Evolutionary conservation across 805 yeast genomes (phyloP), one percentile per base, ranked within the genome.

Genomic region (Wickerhamomyces tratensis): DNA sequence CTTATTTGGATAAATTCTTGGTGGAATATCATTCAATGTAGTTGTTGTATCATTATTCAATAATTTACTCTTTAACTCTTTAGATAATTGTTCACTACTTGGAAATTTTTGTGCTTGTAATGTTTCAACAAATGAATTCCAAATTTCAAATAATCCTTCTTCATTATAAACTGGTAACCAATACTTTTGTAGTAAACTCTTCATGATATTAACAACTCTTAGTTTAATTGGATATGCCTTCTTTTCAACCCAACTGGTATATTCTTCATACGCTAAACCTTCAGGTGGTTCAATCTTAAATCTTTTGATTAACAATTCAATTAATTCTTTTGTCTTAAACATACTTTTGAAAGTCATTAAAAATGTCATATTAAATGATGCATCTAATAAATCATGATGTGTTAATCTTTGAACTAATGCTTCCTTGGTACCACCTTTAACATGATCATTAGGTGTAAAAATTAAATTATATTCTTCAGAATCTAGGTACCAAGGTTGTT

Each of bases 401-500:
- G 95, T 86, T 45, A 89, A 67, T 58, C 85, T 86, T 42, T 87
- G 82, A 7, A 91, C 71, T 37, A 91, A 64, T 0, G 95, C 94
- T 37, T 74, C 79, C 38, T 77, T 72, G 0, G 94, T 76, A 6
- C 96, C 97, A 41, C 96, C 97, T 57, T 82, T 83, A 34, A 88
- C 72, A 41, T 71, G 71, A 2, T 89, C 93, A 45, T 77, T 76
- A 30, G 77, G 64, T 48, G 86, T 93, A 51, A 77, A 79, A 26
- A 79, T 66, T 40, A 70, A 51, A 45, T 74, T 77, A 48, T 59
- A 70, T 46, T 77, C 86, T 49, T 82, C 88, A 5, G 82, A 74
- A 43, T 77, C 82, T 52, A 84, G 63, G 52, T 68, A 83, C 93
- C 93, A 85, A 4, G 88, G 87, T 2, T 68, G 59, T 46, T 76